Conservation (phyloP, 2,329 filamentous ascomycete species). For the Fusarium hostae region DNA sequence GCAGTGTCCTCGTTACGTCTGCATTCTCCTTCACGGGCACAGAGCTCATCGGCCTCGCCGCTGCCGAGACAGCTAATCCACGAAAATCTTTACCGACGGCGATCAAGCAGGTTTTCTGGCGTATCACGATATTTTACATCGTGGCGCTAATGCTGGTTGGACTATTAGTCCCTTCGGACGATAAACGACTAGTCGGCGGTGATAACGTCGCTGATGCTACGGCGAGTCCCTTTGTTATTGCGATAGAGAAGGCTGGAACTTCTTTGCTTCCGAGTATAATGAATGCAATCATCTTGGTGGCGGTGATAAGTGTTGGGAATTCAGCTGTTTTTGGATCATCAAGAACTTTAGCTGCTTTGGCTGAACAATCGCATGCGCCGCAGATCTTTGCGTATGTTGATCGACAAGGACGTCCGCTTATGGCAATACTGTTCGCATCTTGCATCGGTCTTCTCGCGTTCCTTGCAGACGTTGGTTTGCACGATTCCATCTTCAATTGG, state of each 20-base stretch:
- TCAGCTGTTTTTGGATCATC: constrained; percentile 92
- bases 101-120: constrained; percentile 95
- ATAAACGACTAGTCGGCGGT: constrained; percentile 69
- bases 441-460: constrained; percentile 79
- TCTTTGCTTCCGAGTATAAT: constrained; percentile 84
- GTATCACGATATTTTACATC: constrained; percentile 90
- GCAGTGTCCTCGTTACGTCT: constrained; percentile 79
- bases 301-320: constrained; percentile 91
- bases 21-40: constrained; percentile 82
- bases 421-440: constrained; percentile 76
- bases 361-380: constrained; percentile 87
- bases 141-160: constrained; percentile 85
- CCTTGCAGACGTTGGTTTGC: constrained; percentile 72
- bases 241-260: constrained; percentile 86
- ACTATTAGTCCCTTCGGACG: constrained; percentile 80
- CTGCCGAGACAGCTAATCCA: constrained; percentile 80
- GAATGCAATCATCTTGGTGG: constrained; percentile 93
- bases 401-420: constrained; percentile 81
- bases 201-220: constrained; percentile 70
- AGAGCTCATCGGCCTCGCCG: constrained; percentile 79
- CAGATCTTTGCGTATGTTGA: constrained; percentile 83
- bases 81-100: constrained; percentile 85
- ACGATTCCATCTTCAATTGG: constrained; percentile 79
- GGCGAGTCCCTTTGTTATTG: constrained; percentile 92
- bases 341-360: constrained; percentile 86